Evolutionary conservation across 352 stramenopile species (phyloP).

Genomic region (Blastocystis sp.): DNA sequence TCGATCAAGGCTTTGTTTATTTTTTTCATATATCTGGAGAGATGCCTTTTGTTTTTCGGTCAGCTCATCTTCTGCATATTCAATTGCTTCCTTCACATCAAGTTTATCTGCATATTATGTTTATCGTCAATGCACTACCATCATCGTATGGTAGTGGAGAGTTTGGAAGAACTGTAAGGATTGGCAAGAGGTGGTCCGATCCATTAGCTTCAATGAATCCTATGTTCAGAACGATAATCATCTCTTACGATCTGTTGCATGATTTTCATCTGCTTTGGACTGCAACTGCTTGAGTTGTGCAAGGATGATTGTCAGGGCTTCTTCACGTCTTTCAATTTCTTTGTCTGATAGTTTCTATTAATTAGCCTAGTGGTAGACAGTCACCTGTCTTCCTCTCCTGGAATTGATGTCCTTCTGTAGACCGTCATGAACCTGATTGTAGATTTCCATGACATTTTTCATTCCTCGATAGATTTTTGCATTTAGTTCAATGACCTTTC

Average conservation of each 20-base stretch:
- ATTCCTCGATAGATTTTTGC: not conserved
- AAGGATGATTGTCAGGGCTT: slow-evolving; percentile 1
- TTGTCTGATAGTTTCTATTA: not conserved
- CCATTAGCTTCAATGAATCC: slow-evolving; percentile 22
- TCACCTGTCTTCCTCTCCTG: not conserved
- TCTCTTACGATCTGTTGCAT: slow-evolving; percentile 19
- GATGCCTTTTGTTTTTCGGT: slow-evolving; percentile 50
- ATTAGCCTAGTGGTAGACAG: not conserved
- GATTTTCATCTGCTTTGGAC: slow-evolving; percentile 19
- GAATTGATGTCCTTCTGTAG: not conserved
- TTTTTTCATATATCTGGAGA: slow-evolving; percentile 58
- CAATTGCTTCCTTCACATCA: not conserved
- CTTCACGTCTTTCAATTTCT: slow-evolving; percentile 20
- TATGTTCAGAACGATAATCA: not conserved
- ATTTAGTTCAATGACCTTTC: slow-evolving; percentile 39
- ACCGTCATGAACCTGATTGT: not conserved
- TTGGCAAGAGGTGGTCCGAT: not conserved
- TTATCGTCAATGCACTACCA: not conserved
- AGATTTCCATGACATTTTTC: slow-evolving; percentile 1
- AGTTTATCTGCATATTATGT: not conserved
- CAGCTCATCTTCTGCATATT: slow-evolving; percentile 12
- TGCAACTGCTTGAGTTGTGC: slow-evolving; percentile 46
- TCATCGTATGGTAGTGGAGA: not conserved
- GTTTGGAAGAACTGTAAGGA: slow-evolving; percentile 37
- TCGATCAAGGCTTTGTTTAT: slow-evolving; percentile 7